These are phyloP conservation scores for Colletotrichum somersetense DNA, from an alignment of 2,329 filamentous ascomycete species.

Conservation along the genomic window DNA sequence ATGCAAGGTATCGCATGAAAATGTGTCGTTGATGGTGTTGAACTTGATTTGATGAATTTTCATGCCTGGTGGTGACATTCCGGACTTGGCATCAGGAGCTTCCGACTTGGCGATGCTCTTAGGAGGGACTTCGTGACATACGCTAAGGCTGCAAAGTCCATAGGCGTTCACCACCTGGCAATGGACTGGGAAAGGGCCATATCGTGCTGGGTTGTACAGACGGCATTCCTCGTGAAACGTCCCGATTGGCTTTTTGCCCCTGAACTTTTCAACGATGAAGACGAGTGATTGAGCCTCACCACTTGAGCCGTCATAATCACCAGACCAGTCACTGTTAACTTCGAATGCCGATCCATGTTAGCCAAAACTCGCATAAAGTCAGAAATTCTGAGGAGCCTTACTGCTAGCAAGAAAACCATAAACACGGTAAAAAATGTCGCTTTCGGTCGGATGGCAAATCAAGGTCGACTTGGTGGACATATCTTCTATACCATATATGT, in stretches of 20 bases:
- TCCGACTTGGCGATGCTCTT: not conserved
- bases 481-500: no score
- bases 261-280: constrained; percentile 8
- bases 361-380: not conserved
- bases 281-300: not conserved
- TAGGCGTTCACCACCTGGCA: constrained; percentile 10
- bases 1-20: not conserved
- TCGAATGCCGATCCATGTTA: not conserved
- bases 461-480: not conserved
- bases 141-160: constrained; percentile 3
- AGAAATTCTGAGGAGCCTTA: not conserved
- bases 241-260: not conserved
- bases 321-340: no score
- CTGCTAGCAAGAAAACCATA: not conserved
- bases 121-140: no score
- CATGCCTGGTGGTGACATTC: not conserved
- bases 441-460: constrained; percentile 15
- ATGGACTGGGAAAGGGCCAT: not conserved
- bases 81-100: not conserved
- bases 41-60: constrained; percentile 15
- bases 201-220: not conserved
- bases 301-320: no score
- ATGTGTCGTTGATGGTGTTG: constrained; percentile 8
- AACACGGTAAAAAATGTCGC: constrained; percentile 1
- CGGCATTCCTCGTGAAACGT: not conserved